These are phyloP conservation scores for Turnera subulata DNA, from an alignment of 345 rosid genomes.

Conservation along the genomic window DNA sequence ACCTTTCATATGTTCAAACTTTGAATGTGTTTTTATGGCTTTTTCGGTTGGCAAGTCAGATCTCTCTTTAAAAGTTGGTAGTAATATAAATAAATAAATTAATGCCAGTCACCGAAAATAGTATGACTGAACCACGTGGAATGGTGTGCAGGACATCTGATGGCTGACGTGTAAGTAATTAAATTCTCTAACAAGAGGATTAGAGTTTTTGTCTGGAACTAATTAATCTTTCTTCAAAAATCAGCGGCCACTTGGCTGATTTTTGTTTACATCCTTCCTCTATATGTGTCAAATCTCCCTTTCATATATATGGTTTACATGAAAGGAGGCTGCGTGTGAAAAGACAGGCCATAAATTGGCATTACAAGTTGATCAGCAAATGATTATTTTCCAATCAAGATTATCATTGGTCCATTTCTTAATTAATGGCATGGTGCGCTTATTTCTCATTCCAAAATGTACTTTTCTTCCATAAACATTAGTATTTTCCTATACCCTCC, in stretches of 20 bases:
- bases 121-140: slow-evolving; percentile 4
- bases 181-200: too few species aligned
- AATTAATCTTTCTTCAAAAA: too few species aligned
- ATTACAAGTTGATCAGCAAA: neutral
- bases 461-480: too few species aligned
- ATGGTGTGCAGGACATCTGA: neutral
- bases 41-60: slow-evolving; percentile 14
- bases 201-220: too few species aligned
- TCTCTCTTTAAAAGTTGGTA: neutral
- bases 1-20: neutral
- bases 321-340: neutral
- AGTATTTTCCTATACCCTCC: too few species aligned
- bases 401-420: too few species aligned
- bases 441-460: too few species aligned
- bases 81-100: neutral
- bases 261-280: too few species aligned
- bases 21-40: neutral
- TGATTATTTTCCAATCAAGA: neutral
- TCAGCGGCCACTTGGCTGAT: too few species aligned
- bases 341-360: neutral
- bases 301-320: neutral
- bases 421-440: too few species aligned
- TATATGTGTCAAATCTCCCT: neutral
- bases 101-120: neutral
- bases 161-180: neutral